Base-by-base conservation (phyloP, 1,284 basidiomycete species). In the Ganoderma resinaceum region DNA sequence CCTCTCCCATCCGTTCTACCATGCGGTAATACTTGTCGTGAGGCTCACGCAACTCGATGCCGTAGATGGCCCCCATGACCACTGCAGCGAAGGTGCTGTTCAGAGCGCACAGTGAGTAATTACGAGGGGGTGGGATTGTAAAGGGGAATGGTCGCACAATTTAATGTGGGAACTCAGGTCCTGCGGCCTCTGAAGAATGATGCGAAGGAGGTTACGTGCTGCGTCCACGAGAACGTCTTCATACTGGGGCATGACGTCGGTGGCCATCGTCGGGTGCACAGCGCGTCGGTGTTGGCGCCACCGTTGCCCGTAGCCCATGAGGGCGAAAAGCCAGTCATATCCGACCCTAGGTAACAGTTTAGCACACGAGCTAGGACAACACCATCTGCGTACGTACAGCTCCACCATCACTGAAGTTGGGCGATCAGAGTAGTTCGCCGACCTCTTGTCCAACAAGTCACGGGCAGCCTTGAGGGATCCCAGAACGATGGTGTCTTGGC, bases 371-470 rank as follows among this genome's bases (percentile, higher is more conserved):
- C 1, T n/a, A 12, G 7, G 26, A 12, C 26, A 11, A n/a, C 16
- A 4, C 4, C 20, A 14, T 42, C n/a, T 16, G 2, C 20, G 2
- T 4, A 58, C 69, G 62, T 23, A 72, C 71, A 69, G 31, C 3
- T 69, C 53, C 23, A 72, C 66, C 71, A 72, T 72, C 16, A 68
- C 67, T 5, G 71, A 72, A 12, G 65, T 61, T 9, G 91, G 91
- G 20, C 91, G 85, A 73, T 91, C 88, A 3, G 91, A 91, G 76
- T 91, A 92, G 53, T 87, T 86, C 9, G 85, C 80, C 61, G 87
- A 87, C 72, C 89, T 88, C 78, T 88, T 91, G 75, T 91, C 89
- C 57, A 92, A 82, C 77, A 92, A 83, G 61, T 90, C 89, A 65
- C 80, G 76, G 8, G 89, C 88, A 18, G 81, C 74, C 72, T 86